Evolutionary conservation across 345 rosid species (phyloP), one percentile per base, ranked within the genome.

Genomic region (Durio zibethinus): DNA sequence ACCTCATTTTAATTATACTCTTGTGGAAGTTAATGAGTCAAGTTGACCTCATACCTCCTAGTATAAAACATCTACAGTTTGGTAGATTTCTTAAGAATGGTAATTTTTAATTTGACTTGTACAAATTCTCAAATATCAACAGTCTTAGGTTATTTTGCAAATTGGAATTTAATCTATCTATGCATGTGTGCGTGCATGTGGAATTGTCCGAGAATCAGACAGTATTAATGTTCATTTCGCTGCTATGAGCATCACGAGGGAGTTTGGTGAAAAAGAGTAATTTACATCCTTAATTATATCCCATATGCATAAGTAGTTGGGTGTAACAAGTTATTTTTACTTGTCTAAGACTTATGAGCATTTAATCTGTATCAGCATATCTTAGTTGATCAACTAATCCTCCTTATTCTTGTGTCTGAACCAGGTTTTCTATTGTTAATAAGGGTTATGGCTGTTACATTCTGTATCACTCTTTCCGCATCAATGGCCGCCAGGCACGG

Each of bases 401-500:
- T 66, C 6, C 10, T 14, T 54, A 10, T 23, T 40, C 33, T 36
- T 59, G 40, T 76, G 15, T 48, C 23, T 76, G 78, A 29, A 33
- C n/a, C 88, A 95, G 97, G 98, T 72, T 90, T 89, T 80, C 92
- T 96, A 21, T 79, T 93, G 33, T 79, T 96, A 23, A 79, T 91
- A 89, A 91, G 99, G 83, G 99, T 96, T 5, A 68, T 91, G 6
- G 95, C 99, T 0, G 98, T 86, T 74, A 96, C 99, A 33, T 96
- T 93, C 84, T 96, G 98, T 40, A 91, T 96, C 66, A 93, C 99
- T 35, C 89, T 96, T 52, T 87, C 98, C 0, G 98, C 99, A 16
- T 96, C 99, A 50, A 80, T 96, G 82, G 99, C 99, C n/a, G 97
- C 99, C 74, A 80, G 92, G 63, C 90, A 85, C 62, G 99, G 97